These are phyloP conservation scores for Candida orba DNA, from an alignment of 805 yeast genomes.

Conservation along the genomic window DNA sequence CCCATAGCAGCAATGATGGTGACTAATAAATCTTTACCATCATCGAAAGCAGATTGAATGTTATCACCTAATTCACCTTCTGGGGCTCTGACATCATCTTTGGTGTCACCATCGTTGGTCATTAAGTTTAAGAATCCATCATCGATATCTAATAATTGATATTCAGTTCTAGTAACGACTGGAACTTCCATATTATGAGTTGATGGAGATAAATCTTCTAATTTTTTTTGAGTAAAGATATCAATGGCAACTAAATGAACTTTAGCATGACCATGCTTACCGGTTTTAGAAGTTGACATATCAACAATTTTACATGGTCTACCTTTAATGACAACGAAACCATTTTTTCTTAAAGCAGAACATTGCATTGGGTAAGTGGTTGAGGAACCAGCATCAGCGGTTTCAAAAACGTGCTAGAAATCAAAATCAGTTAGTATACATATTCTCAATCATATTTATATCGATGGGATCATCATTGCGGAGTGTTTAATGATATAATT, in stretches of 20 bases:
- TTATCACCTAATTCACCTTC: constrained; percentile 96
- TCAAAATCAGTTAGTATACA: neutral
- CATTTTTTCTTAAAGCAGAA: constrained; percentile 99
- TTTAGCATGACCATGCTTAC: constrained; percentile 99
- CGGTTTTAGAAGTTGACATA: constrained; percentile 99
- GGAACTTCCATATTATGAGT: constrained; percentile 99
- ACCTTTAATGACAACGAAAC: constrained; percentile 96
- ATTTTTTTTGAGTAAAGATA: constrained; percentile 98
- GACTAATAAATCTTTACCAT: constrained; percentile 95
- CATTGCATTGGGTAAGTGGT: constrained; percentile 98
- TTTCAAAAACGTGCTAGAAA: constrained; percentile 81
- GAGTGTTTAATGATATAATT: too few relatives aligned
- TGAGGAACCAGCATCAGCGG: constrained; percentile 99
- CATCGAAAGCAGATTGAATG: constrained; percentile 89
- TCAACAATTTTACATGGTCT: constrained; percentile 99
- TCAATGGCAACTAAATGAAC: constrained; percentile 99
- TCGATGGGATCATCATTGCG: too few relatives aligned
- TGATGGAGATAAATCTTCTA: constrained; percentile 99
- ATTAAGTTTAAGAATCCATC: constrained; percentile 96
- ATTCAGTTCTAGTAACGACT: constrained; percentile 92
- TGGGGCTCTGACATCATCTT: constrained; percentile 98
- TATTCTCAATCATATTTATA: too few relatives aligned
- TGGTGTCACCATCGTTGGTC: constrained; percentile 97
- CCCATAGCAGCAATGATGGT: constrained; percentile 98
- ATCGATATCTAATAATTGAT: constrained; percentile 94